Evolutionary conservation across 2,329 filamentous ascomycete genomes (phyloP).

Genomic region (Exophiala aquamarina): DNA sequence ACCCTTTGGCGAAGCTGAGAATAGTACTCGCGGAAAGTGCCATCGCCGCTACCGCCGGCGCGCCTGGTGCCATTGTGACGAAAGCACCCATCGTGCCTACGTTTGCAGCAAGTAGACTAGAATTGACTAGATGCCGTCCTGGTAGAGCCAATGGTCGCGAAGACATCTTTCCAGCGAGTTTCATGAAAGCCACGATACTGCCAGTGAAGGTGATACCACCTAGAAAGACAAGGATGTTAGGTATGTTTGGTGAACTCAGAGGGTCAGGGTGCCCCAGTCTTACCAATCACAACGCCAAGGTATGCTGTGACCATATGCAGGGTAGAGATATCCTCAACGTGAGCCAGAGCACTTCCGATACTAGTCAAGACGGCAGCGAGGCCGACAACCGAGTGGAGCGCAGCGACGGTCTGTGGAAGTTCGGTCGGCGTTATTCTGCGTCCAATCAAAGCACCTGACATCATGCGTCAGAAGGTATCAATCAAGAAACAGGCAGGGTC

Average conservation of each 20-base stretch:
- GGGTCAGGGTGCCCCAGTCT: conserved; percentile 3
- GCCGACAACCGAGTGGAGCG: conserved; percentile 85
- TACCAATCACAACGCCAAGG: conserved; percentile 77
- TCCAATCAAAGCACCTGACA: conserved; percentile 64
- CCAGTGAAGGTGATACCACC: conserved; percentile 86
- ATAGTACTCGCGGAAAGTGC: conserved; percentile 74
- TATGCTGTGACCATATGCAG: conserved; percentile 86
- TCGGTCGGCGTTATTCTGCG: conserved; percentile 85
- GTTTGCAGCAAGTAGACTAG: conserved; percentile 71
- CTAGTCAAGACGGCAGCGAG: conserved; percentile 85
- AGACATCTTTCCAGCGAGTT: conserved; percentile 79
- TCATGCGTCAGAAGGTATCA: not conserved
- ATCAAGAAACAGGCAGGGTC: no score
- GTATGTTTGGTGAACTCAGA: not conserved
- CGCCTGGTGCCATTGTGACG: conserved; percentile 75
- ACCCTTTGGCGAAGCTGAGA: conserved; percentile 82
- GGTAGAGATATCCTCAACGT: conserved; percentile 64
- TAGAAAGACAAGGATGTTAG: conserved; percentile 30
- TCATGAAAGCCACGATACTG: conserved; percentile 84
- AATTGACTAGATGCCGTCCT: conserved; percentile 74
- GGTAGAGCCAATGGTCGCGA: conserved; percentile 72
- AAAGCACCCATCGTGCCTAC: conserved; percentile 82
- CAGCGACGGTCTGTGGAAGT: conserved; percentile 84
- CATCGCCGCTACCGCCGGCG: conserved; percentile 73
- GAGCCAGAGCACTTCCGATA: conserved; percentile 79